phyloP scores from a whole-genome alignment of 805 yeast species.

The Phaffomyces antillensis region DNA sequence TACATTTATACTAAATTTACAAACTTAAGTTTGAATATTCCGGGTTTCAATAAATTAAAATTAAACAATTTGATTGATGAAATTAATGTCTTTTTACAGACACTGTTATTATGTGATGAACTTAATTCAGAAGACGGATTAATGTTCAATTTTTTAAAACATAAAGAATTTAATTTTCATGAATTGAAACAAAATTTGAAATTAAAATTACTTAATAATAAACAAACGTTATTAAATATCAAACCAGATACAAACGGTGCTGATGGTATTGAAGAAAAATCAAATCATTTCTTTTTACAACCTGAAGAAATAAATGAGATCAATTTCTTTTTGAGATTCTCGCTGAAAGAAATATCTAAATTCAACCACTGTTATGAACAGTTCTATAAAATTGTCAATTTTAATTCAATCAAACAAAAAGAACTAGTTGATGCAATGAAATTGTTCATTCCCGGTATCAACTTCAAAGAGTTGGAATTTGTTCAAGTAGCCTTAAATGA shows the following conservation, averaged over 20 bases:
- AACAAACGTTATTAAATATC: conserved; percentile 20
- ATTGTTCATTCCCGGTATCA: conserved; percentile 4
- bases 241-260: neutral
- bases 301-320: conserved; percentile 38
- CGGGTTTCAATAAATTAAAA: conserved; percentile 35
- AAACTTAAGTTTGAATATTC: conserved; percentile 15
- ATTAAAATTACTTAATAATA: conserved; percentile 20
- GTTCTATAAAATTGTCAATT: conserved; percentile 31
- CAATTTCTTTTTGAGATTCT: conserved; percentile 40
- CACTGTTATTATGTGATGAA: conserved; percentile 33
- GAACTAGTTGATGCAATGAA: conserved; percentile 15
- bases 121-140: conserved; percentile 28
- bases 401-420: conserved; percentile 18
- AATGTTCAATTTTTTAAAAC: conserved; percentile 36
- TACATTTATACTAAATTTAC: conserved; percentile 15
- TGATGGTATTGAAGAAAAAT: conserved; percentile 1
- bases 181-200: conserved; percentile 29
- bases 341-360: conserved; percentile 34
- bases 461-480: conserved; percentile 16
- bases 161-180: conserved; percentile 25
- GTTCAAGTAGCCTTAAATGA: conserved; percentile 8
- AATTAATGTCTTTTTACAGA: conserved; percentile 41
- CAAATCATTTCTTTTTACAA: conserved; percentile 16
- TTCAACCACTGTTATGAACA: conserved; percentile 26
- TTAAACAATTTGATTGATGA: conserved; percentile 40